Conservation (phyloP, 208 protist species). For the Eutreptiella sp. region DNA sequence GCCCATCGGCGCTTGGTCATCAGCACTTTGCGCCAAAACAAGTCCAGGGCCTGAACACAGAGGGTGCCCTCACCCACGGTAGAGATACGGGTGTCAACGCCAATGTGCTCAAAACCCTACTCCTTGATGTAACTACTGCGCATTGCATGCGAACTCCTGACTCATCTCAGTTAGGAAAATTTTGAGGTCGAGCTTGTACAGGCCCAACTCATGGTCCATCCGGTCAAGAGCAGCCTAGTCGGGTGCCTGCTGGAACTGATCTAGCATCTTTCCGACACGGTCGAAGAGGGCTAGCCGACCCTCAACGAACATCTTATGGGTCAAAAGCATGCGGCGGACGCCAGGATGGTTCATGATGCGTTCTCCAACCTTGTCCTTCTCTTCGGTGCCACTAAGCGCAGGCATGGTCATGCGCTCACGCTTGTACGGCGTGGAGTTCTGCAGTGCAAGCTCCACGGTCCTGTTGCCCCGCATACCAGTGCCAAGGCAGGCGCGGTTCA, state of each 20-base stretch:
- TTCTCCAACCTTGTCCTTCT: slow-evolving; percentile 49
- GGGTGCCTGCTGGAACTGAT: slow-evolving; percentile 26
- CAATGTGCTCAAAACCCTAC: slow-evolving; percentile 69
- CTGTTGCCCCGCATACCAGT: slow-evolving; percentile 60
- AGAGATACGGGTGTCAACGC: slow-evolving; percentile 58
- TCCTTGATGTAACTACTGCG: slow-evolving; percentile 62
- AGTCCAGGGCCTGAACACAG: slow-evolving; percentile 68
- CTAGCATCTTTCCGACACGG: slow-evolving; percentile 56
- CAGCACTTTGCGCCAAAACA: slow-evolving; percentile 70
- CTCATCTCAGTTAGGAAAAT: slow-evolving; percentile 66
- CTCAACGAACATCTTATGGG: slow-evolving; percentile 70
- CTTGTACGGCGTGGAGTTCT: slow-evolving; percentile 62
- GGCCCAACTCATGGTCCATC: slow-evolving; percentile 62
- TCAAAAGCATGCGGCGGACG: slow-evolving; percentile 66
- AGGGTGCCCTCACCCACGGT: slow-evolving; percentile 72
- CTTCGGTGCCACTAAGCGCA: slow-evolving; percentile 45
- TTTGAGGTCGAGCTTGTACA: slow-evolving; percentile 75
- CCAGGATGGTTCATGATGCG: slow-evolving; percentile 61
- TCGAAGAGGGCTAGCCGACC: slow-evolving; percentile 64
- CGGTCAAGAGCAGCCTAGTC: slow-evolving; percentile 4
- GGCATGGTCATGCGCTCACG: slow-evolving; percentile 65
- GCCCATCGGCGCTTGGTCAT: slow-evolving; percentile 48
- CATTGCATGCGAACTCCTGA: slow-evolving; percentile 52
- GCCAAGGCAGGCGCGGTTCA: slow-evolving; percentile 69
- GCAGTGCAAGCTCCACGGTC: slow-evolving; percentile 68